Base-by-base conservation (phyloP, 2,329 filamentous ascomycete genomes). In the Daldinia eschscholtzii region DNA sequence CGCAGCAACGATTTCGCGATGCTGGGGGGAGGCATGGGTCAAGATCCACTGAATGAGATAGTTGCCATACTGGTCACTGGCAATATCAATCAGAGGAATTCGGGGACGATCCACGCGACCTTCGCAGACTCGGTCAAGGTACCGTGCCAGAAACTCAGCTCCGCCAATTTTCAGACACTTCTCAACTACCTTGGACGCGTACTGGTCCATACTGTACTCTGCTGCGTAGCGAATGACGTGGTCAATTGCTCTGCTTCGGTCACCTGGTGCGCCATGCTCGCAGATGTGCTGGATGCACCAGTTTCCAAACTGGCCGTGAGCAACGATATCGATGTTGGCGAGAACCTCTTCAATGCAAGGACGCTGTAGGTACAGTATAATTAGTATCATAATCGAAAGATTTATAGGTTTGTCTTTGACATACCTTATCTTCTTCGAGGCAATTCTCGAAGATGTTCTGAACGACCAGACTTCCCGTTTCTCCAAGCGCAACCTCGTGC, bases 401-500 rank as follows among this genome's bases (percentile, higher is more conserved):
- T 33, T 41, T 39, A 41, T 20, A 12, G 6, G 26, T 15, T 48
- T 59, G 70, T 15, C 67, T 2, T 10, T 37, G 44, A 77, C 84
- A 71, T 84, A 95, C 94, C 90, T 99, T 99, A 83, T 99, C 96
- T 76, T 98, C 95, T 78, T 99, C 97, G 33, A 98, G 88, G 77
- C 96, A 99, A 77, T 99, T 99, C 83, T 99, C 96, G 80, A 99
- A 99, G 78, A 99, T 99, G 80, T 99, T 99, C 81, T 99, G 96
- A 56, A 99, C 97, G 52, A 99, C 96, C 75, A 99, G 86, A 80
- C 96, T 99, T 68, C 96, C 96, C 10, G 97, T 99, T 84, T 99
- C 96, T 39, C 96, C 96, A 59, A 98, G 85, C 23, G 97, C 97
- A 71, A 99, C 96, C 77, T 99, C 95, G 77, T 98, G 94, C 96